Evolutionary conservation across 148 eudicot species (phyloP).

Genomic region (Spergularia marina): DNA sequence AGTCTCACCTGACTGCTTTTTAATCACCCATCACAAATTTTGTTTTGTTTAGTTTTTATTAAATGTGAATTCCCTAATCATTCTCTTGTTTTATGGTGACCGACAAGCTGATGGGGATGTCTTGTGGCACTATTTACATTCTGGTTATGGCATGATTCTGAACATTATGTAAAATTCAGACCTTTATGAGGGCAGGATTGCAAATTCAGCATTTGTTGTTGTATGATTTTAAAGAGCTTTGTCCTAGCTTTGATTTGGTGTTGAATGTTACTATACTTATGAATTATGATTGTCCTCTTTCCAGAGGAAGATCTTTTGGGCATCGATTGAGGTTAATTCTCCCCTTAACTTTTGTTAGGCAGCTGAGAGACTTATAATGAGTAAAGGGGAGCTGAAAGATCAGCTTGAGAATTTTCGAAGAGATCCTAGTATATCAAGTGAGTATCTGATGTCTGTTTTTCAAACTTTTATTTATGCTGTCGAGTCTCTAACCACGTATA

Average conservation of each 20-base stretch:
- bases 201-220: background rate
- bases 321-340: background rate
- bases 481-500: background rate
- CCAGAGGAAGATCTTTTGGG: background rate
- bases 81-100: too few species aligned
- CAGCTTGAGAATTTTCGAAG: conserved; percentile 67
- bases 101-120: too few species aligned
- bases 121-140: background rate
- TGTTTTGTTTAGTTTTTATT: too few species aligned
- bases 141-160: background rate
- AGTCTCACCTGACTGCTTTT: background rate
- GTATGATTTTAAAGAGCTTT: background rate
- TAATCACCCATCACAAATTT: background rate
- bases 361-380: conserved; percentile 70
- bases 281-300: background rate
- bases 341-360: conserved; percentile 47
- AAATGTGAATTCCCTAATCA: too few species aligned
- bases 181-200: background rate
- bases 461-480: background rate
- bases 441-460: conserved; percentile 23
- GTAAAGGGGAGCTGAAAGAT: conserved; percentile 70
- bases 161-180: background rate
- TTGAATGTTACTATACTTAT: background rate
- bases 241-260: background rate
- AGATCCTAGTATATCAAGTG: conserved; percentile 77